These are phyloP conservation scores for Tylopilus rubrobrunneus DNA, from an alignment of 768 basidiomycete species.

Conservation along the genomic window DNA sequence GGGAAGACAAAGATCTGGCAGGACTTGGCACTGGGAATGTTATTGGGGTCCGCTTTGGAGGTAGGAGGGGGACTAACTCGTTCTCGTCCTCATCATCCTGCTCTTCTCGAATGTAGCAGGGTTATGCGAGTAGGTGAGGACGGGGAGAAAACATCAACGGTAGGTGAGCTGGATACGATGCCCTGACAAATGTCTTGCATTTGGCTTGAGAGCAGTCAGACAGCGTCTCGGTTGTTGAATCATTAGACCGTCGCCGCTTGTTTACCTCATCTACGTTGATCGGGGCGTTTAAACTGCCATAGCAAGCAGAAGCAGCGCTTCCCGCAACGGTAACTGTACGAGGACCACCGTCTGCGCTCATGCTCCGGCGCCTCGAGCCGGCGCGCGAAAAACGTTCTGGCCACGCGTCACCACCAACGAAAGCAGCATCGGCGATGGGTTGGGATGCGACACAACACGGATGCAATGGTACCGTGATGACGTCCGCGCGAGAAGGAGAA, in stretches of 20 bases:
- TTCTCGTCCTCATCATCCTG: constrained; percentile 49
- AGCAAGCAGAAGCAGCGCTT: constrained; percentile 28
- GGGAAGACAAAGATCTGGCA: constrained; percentile 26
- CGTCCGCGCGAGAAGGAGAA: constrained; percentile 37
- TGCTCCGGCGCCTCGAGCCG: constrained; percentile 54
- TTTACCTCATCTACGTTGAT: constrained; percentile 66
- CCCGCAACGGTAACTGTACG: constrained; percentile 27
- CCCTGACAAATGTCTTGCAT: neutral
- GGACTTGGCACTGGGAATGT: constrained; percentile 37
- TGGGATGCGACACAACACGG: constrained; percentile 68
- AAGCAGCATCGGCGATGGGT: constrained; percentile 51
- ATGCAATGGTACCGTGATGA: constrained; percentile 61
- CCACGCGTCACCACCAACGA: constrained; percentile 56
- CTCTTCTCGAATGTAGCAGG: constrained; percentile 29
- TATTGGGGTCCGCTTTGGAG: constrained; percentile 52
- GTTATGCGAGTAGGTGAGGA: constrained; percentile 12
- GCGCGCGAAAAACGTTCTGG: constrained; percentile 60
- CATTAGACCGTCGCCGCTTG: constrained; percentile 47
- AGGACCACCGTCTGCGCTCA: constrained; percentile 35
- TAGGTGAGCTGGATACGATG: neutral
- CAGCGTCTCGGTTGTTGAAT: constrained; percentile 13
- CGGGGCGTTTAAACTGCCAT: constrained; percentile 26
- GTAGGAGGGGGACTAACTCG: constrained; percentile 56
- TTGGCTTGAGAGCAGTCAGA: neutral
- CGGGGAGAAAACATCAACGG: neutral